These are phyloP conservation scores for Globisporangium ultimum DNA, from an alignment of 352 stramenopile genomes.

Conservation along the genomic window DNA sequence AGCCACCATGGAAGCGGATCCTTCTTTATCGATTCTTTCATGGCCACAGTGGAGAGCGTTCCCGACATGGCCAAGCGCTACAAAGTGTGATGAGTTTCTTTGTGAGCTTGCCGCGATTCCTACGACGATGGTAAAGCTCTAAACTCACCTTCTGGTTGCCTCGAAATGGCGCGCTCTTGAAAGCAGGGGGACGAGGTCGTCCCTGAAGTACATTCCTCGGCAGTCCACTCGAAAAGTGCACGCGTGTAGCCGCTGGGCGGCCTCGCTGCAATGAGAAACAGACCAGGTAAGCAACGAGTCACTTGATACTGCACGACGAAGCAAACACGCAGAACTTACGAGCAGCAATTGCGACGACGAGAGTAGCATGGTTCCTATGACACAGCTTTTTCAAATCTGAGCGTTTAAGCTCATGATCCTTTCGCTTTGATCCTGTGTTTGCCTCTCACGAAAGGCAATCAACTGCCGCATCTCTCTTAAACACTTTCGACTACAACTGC, in stretches of 20 bases:
- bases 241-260: not conserved
- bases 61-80: constrained; percentile 14
- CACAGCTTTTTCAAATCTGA: not conserved
- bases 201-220: constrained; percentile 1
- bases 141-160: constrained; percentile 5
- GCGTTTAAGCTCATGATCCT: no score
- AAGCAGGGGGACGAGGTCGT: not conserved
- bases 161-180: constrained; percentile 6
- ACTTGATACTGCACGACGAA: not conserved
- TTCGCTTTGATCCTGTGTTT: no score
- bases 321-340: not conserved
- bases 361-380: not conserved
- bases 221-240: constrained; percentile 5
- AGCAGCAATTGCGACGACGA: constrained; percentile 2
- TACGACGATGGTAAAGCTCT: not conserved
- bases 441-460: no score
- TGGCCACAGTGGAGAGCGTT: constrained; percentile 4
- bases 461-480: no score
- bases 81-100: no score
- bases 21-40: constrained; percentile 31
- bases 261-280: constrained; percentile 1
- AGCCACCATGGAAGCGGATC: constrained; percentile 90
- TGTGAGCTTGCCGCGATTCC: not conserved
- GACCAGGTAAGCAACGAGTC: no score
- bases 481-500: no score